Percentiles rank a stretch among this genome's conserved stretches.
Evolutionary conservation across 2,329 filamentous ascomycete species (phyloP).

Genomic region (Bipolaris victoriae): DNA sequence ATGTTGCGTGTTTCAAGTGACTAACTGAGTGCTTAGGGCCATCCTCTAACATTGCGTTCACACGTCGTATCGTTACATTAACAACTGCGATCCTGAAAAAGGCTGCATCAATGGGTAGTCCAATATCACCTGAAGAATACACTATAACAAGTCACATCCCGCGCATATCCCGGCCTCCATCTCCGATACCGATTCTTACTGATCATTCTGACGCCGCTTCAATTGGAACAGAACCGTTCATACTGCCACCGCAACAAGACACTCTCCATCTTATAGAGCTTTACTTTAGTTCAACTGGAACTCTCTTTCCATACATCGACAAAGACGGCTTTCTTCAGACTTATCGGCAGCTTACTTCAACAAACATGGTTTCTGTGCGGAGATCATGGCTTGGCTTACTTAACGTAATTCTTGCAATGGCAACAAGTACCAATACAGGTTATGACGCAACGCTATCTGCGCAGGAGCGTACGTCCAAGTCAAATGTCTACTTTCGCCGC

Average conservation of each 20-base stretch:
- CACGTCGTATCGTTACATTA: constrained; percentile 46
- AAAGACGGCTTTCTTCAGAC: constrained; percentile 44
- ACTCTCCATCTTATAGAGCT: constrained; percentile 41
- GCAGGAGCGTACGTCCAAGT: constrained; percentile 48
- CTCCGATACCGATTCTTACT: constrained; percentile 15
- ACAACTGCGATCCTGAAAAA: constrained; percentile 19
- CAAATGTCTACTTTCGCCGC: constrained; percentile 55
- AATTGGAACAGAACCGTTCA: constrained; percentile 32
- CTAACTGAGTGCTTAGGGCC: constrained; percentile 33
- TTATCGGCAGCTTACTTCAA: constrained; percentile 42
- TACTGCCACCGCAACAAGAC: constrained; percentile 40
- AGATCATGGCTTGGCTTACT: constrained; percentile 60
- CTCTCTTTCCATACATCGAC: constrained; percentile 52
- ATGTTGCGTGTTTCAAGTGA: background rate
- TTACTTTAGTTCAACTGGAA: constrained; percentile 50
- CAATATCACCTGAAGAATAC: constrained; percentile 12
- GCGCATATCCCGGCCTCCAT: constrained; percentile 25
- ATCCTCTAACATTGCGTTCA: constrained; percentile 54
- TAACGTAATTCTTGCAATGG: constrained; percentile 60
- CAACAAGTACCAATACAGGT: constrained; percentile 43
- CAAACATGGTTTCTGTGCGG: constrained; percentile 46
- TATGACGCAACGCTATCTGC: constrained; percentile 38
- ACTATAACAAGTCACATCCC: constrained; percentile 25
- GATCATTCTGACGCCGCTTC: constrained; percentile 11
- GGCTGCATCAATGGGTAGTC: constrained; percentile 3